These are phyloP conservation scores for Cordyceps cicadae DNA, from an alignment of 2,329 filamentous ascomycete species.

Conservation along the genomic window DNA sequence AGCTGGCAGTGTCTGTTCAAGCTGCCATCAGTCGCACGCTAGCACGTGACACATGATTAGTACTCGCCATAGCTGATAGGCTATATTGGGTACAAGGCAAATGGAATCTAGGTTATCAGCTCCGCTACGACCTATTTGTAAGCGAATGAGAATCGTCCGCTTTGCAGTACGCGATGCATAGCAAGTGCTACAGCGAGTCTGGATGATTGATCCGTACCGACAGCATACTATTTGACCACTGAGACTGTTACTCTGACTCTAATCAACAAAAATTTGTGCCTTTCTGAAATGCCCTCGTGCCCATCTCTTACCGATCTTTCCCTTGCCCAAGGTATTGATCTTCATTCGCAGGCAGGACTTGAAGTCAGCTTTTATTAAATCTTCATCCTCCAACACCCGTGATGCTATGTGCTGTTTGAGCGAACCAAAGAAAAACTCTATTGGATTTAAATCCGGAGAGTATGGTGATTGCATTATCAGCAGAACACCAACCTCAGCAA, in stretches of 20 bases:
- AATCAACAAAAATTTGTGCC: background rate
- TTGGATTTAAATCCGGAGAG: constrained; percentile 13
- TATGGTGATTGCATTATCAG: constrained; percentile 13
- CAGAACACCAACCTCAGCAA: constrained; percentile 13
- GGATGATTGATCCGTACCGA: too few species aligned
- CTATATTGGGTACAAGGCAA: too few species aligned
- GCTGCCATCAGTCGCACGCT: background rate
- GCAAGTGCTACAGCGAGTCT: background rate
- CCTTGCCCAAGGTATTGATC: constrained; percentile 12
- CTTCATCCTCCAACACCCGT: constrained; percentile 14
- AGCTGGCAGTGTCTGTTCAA: background rate
- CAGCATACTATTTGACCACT: too few species aligned
- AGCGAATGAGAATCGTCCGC: too few species aligned
- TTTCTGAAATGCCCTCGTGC: constrained; percentile 15
- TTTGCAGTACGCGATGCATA: background rate
- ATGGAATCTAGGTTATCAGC: too few species aligned
- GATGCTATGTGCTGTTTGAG: constrained; percentile 15
- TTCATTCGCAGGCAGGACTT: constrained; percentile 17
- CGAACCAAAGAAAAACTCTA: constrained; percentile 16
- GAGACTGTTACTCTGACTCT: background rate
- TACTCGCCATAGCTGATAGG: background rate
- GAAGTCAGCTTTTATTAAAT: constrained; percentile 17
- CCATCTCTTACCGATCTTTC: constrained; percentile 11
- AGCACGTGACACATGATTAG: background rate
- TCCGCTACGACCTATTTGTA: too few species aligned